Base-by-base conservation (phyloP, 2,329 filamentous ascomycete species). In the Paraphaeosphaeria minitans region DNA sequence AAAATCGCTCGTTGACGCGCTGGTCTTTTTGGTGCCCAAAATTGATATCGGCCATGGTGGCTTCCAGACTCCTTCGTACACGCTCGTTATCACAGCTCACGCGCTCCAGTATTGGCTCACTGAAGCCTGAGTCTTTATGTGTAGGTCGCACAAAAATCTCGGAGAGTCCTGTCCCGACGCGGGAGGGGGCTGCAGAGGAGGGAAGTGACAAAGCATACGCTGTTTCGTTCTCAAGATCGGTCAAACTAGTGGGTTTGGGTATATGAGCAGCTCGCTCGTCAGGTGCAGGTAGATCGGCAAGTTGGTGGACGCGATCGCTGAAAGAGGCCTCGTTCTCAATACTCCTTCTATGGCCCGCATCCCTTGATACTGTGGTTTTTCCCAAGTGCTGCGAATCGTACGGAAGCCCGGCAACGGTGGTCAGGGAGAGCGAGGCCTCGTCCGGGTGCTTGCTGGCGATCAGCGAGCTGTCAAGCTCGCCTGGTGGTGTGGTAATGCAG, bases 51-150 rank as follows among this genome's bases (percentile, higher is more conserved):
- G 55, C 56, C 54, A 69, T 65, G 24, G 61, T 68, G 16, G 66
- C 60, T 31, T 72, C 69, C 7, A 74, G 54, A 29, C 67, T 70
- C 31, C 66, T 62, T 9, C 70, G 61, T 45, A 73, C 69, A 2
- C 62, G 55, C 49, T 73, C 71, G 43, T 55, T 67, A 16, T 75
- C 70, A 29, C 61, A 67, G 6, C 64, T 65, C 4, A 61, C 45
- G 4, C 63, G 61, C 29, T 65, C 58, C 13, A 60, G 46, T 19
- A 70, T 66, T 16, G 60, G 56, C 41, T 71, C 68, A 33, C 63
- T 67, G 53, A 77, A 75, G 0, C 74, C 74, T 12, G 75, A 76
- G 49, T 77, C 75, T 55, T 77, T 70, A 54, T 76, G 74, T 5
- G 72, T 52, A 13, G 74, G 75, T 29, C 67, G 64, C 29, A 66